A percentile compares a stretch with the other conserved stretches of the same genome.
phyloP scores from a whole-genome alignment of 2,329 filamentous ascomycete genomes.

The Colletotrichum orbiculare region DNA sequence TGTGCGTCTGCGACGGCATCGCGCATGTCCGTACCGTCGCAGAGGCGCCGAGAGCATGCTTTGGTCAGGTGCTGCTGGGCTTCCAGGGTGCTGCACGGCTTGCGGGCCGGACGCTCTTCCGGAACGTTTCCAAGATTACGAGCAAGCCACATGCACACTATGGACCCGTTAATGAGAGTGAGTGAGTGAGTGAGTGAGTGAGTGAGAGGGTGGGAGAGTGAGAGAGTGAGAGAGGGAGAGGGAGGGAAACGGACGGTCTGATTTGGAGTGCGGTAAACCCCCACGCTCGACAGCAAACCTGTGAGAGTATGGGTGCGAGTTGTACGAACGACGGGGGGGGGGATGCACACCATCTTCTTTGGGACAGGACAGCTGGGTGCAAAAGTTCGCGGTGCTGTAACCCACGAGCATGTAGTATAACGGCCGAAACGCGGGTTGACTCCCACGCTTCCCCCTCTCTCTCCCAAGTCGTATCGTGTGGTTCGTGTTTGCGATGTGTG shows the following conservation, averaged over 20 bases:
- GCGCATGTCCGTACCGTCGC: no score
- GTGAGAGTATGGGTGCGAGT: no score
- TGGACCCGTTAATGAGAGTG: no score
- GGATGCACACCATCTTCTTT: slow-evolving; percentile 19
- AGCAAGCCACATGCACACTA: no score
- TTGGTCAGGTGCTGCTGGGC: neutral
- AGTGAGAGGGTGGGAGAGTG: no score
- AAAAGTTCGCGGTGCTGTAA: slow-evolving; percentile 2
- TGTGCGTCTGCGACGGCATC: no score
- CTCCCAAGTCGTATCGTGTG: neutral
- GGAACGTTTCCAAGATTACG: neutral
- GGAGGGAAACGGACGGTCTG: neutral
- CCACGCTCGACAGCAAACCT: neutral
- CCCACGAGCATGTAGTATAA: neutral
- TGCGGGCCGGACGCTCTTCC: slow-evolving; percentile 23
- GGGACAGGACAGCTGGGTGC: slow-evolving; percentile 6
- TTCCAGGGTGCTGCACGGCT: neutral
- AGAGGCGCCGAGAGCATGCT: slow-evolving; percentile 6
- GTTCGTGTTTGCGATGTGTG: neutral
- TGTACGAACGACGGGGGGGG: no score
- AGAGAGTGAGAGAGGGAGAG: neutral
- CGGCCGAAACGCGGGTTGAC: slow-evolving; percentile 9
- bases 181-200: no score
- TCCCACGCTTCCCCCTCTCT: neutral
- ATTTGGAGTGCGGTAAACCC: slow-evolving; percentile 5